A percentile compares a stretch with the other conserved stretches of the same genome.
Conservation (phyloP, 106 monocot species). For the Posidonia australis region DNA sequence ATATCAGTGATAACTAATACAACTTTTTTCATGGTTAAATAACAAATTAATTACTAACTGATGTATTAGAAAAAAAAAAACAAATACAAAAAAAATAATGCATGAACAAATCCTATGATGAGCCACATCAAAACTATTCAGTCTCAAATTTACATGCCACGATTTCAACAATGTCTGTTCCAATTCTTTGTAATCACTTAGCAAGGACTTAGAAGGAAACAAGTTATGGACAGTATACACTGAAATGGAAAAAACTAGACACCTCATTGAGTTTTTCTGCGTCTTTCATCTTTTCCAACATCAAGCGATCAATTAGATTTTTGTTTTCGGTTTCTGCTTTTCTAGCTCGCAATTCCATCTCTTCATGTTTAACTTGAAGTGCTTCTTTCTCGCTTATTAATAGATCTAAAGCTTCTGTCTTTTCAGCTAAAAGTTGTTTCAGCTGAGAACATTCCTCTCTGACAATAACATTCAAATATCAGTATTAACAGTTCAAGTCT, state of each 20-base stretch:
- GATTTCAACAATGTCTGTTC: too few species aligned
- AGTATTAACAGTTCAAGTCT: neutral
- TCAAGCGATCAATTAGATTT: constrained; percentile 73
- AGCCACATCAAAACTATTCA: too few species aligned
- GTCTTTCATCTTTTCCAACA: constrained; percentile 97
- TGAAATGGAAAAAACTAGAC: neutral
- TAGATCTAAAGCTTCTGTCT: constrained; percentile 60
- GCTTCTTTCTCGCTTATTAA: constrained; percentile 48
- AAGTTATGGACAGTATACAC: neutral
- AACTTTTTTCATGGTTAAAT: too few species aligned
- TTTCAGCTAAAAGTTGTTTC: constrained; percentile 54
- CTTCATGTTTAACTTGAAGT: constrained; percentile 58
- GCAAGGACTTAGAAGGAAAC: too few species aligned
- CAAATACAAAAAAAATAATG: too few species aligned
- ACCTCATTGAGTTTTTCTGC: constrained; percentile 98
- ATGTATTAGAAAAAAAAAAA: too few species aligned
- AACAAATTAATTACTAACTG: too few species aligned
- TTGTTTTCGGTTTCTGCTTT: constrained; percentile 64
- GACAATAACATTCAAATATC: constrained; percentile 4
- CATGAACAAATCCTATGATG: too few species aligned
- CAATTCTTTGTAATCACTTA: too few species aligned
- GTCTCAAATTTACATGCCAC: too few species aligned
- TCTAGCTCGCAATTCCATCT: constrained; percentile 35
- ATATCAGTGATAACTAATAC: neutral
- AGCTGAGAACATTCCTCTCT: constrained; percentile 74